Conservation (phyloP, 2,329 filamentous ascomycete species). For the Ceratocystis eucalypticola region DNA sequence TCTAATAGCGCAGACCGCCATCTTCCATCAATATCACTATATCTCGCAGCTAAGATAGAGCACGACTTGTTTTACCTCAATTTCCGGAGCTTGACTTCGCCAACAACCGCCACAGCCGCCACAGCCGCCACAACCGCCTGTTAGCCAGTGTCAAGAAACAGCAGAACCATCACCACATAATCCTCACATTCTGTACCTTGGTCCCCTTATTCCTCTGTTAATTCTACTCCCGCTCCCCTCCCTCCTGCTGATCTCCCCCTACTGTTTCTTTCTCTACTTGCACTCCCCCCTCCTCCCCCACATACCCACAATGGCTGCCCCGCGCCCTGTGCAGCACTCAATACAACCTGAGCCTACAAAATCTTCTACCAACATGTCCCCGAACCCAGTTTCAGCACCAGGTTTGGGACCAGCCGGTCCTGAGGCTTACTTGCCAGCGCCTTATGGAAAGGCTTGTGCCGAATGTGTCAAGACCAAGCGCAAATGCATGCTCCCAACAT, state of each 20-base stretch:
- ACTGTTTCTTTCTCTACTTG: neutral
- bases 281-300: neutral
- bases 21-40: no score
- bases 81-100: neutral
- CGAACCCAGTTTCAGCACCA: neutral
- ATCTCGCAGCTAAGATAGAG: neutral
- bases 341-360: neutral
- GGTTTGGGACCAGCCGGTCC: neutral
- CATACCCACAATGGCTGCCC: neutral
- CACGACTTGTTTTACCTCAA: neutral
- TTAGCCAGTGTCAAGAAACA: neutral
- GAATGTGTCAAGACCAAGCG: conserved; percentile 34
- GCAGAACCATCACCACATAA: neutral
- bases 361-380: neutral
- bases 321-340: neutral
- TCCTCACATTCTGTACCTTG: neutral
- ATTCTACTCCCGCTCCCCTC: neutral
- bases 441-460: conserved; percentile 31
- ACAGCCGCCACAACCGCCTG: neutral
- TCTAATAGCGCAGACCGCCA: no score
- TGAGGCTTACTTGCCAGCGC: conserved; percentile 23
- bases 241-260: no score
- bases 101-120: neutral
- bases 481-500: conserved; percentile 30
- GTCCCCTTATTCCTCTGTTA: neutral